Conservation (phyloP, 257 asterid species). For the Orobanche coerulescens region DNA sequence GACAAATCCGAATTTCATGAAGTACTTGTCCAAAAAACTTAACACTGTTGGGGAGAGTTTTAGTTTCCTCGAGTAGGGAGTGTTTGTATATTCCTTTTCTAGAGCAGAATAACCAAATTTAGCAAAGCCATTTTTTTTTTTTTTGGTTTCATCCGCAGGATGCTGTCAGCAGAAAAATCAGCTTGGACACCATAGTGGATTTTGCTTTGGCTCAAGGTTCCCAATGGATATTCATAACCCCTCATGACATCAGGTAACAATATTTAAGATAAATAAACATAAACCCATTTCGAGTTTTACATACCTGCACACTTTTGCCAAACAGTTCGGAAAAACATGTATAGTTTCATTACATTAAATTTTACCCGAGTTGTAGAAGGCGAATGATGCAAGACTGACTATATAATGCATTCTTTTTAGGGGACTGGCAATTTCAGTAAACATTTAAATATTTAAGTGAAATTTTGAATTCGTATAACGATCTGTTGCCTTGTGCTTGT, state of each 20-base stretch:
- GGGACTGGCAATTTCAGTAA: neutral
- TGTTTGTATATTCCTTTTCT: neutral
- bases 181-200: slow-evolving; percentile 83
- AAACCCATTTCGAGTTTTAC: neutral
- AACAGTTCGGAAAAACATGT: neutral
- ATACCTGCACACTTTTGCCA: neutral
- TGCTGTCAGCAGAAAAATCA: slow-evolving; percentile 95
- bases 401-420: neutral
- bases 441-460: neutral
- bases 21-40: no score
- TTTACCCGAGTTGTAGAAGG: neutral
- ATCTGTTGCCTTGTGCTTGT: slow-evolving; percentile 14
- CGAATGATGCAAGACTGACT: neutral
- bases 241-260: slow-evolving; percentile 85
- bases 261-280: neutral
- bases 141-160: slow-evolving; percentile 43
- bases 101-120: neutral
- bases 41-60: no score
- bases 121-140: neutral
- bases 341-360: neutral
- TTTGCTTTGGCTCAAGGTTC: slow-evolving; percentile 89
- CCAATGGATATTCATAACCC: slow-evolving; percentile 96
- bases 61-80: no score
- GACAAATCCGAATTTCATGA: no score
- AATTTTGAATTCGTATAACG: neutral